phyloP scores from a whole-genome alignment of 2,329 filamentous ascomycete genomes.

The Lecanoromycetidae sp. region DNA sequence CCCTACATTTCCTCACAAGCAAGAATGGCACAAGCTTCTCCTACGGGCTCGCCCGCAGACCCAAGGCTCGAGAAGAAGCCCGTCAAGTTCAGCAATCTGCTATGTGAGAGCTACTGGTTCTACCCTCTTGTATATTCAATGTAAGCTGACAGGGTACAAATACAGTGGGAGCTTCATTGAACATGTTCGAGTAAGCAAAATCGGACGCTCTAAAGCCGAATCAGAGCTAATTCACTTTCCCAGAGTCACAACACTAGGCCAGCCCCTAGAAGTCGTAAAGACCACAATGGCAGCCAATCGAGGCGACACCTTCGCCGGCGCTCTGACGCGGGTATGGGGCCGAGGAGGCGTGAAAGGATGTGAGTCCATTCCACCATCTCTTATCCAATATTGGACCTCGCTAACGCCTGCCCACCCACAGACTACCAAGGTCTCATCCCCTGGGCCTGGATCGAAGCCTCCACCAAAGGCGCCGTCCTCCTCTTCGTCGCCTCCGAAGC shows the following conservation, averaged over 20 bases:
- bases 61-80: conserved; percentile 94
- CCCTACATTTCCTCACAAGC: conserved; percentile 45
- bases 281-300: conserved; percentile 99
- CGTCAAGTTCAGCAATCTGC: conserved; percentile 97
- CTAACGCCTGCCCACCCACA: conserved; percentile 30
- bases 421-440: conserved; percentile 99
- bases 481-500: conserved; percentile 98
- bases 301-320: conserved; percentile 68
- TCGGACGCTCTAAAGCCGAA: neutral
- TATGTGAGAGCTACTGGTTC: conserved; percentile 41
- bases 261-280: conserved; percentile 96
- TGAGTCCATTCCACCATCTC: conserved; percentile 41
- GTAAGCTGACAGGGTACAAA: conserved; percentile 22
- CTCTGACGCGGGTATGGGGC: conserved; percentile 79
- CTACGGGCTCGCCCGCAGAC: conserved; percentile 24
- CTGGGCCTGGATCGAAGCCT: conserved; percentile 99
- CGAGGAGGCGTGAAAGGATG: conserved; percentile 90
- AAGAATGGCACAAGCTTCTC: conserved; percentile 46
- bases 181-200: conserved; percentile 70
- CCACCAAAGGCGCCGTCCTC: conserved; percentile 96
- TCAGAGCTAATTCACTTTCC: conserved; percentile 15
- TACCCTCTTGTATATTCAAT: neutral
- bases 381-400: neutral
- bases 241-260: conserved; percentile 56
- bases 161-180: conserved; percentile 73